These are phyloP conservation scores for Tilletia walkeri DNA, from an alignment of 1,284 basidiomycete species.

Conservation along the genomic window DNA sequence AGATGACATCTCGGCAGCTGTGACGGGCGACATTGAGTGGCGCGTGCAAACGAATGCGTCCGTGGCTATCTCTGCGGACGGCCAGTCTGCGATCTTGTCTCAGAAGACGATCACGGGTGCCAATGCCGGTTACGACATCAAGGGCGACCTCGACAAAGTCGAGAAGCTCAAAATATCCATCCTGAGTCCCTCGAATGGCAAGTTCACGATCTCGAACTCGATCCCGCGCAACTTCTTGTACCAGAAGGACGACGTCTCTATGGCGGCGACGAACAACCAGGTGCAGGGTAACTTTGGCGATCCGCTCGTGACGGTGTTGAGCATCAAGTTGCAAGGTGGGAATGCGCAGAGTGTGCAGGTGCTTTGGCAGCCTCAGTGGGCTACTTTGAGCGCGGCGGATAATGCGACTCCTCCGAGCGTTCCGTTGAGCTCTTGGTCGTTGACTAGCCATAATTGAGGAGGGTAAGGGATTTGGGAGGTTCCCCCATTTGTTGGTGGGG, in stretches of 20 bases:
- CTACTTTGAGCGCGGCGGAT: slow-evolving; percentile 36
- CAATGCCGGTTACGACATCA: slow-evolving; percentile 58
- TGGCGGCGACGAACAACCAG: neutral
- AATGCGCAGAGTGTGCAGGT: slow-evolving; percentile 60
- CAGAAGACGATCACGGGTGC: slow-evolving; percentile 63
- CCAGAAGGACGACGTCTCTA: neutral
- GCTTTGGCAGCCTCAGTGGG: slow-evolving; percentile 55
- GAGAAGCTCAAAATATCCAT: slow-evolving; percentile 61
- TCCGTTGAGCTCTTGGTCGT: slow-evolving; percentile 42
- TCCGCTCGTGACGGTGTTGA: slow-evolving; percentile 75
- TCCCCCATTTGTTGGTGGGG: neutral
- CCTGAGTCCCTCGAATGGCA: slow-evolving; percentile 57
- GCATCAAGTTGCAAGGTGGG: slow-evolving; percentile 63
- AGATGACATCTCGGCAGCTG: slow-evolving; percentile 55
- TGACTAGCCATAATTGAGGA: slow-evolving; percentile 43
- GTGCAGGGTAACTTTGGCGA: slow-evolving; percentile 68
- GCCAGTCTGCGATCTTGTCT: slow-evolving; percentile 65
- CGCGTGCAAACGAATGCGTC: slow-evolving; percentile 91
- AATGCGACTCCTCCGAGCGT: slow-evolving; percentile 41
- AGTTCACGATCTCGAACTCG: slow-evolving; percentile 7
- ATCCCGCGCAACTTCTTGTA: slow-evolving; percentile 1
- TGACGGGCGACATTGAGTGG: slow-evolving; percentile 68
- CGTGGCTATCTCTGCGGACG: slow-evolving; percentile 49
- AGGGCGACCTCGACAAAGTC: slow-evolving; percentile 13
- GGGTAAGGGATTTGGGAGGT: neutral